Conservation (phyloP, 78 protist genomes). For the Chrysochromulina tobinii region DNA sequence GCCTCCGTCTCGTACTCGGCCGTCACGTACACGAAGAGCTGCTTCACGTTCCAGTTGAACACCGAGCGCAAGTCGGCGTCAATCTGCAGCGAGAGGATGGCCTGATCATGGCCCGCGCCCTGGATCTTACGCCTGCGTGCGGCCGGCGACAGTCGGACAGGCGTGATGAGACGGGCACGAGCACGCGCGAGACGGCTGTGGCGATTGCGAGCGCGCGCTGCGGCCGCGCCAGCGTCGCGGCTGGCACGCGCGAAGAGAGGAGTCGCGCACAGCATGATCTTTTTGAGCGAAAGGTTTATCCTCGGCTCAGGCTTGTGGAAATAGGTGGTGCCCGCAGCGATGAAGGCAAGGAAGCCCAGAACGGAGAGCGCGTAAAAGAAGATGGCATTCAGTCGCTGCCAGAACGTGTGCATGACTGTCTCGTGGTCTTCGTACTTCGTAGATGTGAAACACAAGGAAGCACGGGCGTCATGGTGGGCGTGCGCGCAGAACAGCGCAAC, state of each 20-base stretch:
- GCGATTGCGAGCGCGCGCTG: not conserved
- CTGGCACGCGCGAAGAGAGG: not conserved
- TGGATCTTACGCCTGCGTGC: not conserved
- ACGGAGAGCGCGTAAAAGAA: conserved; percentile 19
- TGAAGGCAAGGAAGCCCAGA: not conserved
- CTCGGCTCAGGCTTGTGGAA: not conserved
- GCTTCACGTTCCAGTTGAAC: conserved; percentile 68
- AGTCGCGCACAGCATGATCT: not conserved
- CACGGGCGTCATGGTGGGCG: too few relatives aligned
- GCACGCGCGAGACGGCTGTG: not conserved
- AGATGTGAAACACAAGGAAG: too few relatives aligned
- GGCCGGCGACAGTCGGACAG: not conserved
- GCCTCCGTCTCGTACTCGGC: conserved; percentile 45
- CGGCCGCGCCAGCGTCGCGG: not conserved
- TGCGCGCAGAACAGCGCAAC: too few relatives aligned
- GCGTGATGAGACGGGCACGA: not conserved
- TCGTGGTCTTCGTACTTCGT: too few relatives aligned
- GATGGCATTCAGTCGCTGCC: conserved; percentile 23
- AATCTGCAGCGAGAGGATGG: conserved; percentile 12
- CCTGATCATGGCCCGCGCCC: conserved; percentile 29
- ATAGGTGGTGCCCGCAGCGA: not conserved
- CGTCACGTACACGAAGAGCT: conserved; percentile 53
- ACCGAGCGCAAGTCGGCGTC: conserved; percentile 52
- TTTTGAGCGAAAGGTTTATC: not conserved
- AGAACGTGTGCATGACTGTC: not conserved